phyloP scores from a whole-genome alignment of 108 stramenopile species.

The Mayamaea pseudoterrestris region DNA sequence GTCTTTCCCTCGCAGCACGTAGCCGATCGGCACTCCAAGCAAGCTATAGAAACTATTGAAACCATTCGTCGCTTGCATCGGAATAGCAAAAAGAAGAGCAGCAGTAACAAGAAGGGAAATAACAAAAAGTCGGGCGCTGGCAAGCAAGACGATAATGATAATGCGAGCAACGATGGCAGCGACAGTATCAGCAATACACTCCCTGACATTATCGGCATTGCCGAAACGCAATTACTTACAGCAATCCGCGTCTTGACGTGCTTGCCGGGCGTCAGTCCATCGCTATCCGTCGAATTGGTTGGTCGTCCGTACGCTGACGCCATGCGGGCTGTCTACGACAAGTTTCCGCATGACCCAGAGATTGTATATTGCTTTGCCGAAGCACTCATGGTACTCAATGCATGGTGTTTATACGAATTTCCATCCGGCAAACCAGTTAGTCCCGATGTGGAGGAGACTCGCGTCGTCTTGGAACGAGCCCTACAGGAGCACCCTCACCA shows the following conservation, averaged over 20 bases:
- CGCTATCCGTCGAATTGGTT: constrained; percentile 31
- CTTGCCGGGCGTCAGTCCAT: constrained; percentile 52
- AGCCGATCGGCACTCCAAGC: constrained; percentile 51
- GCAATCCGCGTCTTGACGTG: constrained; percentile 60
- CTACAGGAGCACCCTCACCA: constrained; percentile 48
- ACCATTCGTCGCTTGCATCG: constrained; percentile 37
- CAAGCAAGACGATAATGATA: constrained; percentile 4
- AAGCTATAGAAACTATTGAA: constrained; percentile 54
- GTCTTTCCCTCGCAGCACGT: constrained; percentile 72
- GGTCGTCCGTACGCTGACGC: constrained; percentile 68
- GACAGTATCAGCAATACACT: constrained; percentile 1
- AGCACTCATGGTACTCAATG: constrained; percentile 69
- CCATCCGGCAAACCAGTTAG: constrained; percentile 60
- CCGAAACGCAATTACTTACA: constrained; percentile 41
- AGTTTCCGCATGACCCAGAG: constrained; percentile 59
- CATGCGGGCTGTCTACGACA: constrained; percentile 41
- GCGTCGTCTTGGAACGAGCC: constrained; percentile 43
- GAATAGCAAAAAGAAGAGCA: constrained; percentile 3
- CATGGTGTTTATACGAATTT: constrained; percentile 81
- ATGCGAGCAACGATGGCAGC: background rate
- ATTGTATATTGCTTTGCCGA: constrained; percentile 69
- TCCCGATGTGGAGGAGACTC: constrained; percentile 44
- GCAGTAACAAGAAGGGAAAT: constrained; percentile 13
- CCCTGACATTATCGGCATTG: constrained; percentile 37
- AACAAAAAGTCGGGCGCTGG: constrained; percentile 8